These are phyloP conservation scores for Micromonas pusilla DNA, from an alignment of 139 green algal genomes.

Conservation along the genomic window DNA sequence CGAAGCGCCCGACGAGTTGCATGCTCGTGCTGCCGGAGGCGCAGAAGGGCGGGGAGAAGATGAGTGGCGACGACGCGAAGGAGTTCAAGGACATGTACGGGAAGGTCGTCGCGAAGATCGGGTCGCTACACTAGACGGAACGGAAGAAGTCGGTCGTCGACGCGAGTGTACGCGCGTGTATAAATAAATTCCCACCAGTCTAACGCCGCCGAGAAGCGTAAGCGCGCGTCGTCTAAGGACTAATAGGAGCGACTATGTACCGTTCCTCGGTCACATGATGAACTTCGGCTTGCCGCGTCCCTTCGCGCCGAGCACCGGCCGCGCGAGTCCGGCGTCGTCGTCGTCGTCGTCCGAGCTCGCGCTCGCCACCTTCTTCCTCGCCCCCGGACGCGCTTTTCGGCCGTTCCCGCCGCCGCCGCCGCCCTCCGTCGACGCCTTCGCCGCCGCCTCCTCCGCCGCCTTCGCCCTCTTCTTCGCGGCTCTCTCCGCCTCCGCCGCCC, in stretches of 20 bases:
- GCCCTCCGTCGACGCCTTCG: background rate
- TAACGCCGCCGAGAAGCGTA: too few species aligned
- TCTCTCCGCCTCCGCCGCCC: constrained; percentile 1
- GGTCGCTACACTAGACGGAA: constrained; percentile 5
- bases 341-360: background rate
- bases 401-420: background rate
- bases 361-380: background rate
- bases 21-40: constrained; percentile 80
- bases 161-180: background rate
- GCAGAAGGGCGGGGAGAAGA: constrained; percentile 34
- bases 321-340: background rate
- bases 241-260: background rate
- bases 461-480: background rate
- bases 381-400: background rate
- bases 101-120: constrained; percentile 44
- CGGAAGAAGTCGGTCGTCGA: background rate
- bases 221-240: background rate
- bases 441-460: background rate
- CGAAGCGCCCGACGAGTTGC: constrained; percentile 93
- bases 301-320: background rate
- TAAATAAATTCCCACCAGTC: too few species aligned
- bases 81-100: constrained; percentile 62
- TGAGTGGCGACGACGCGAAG: constrained; percentile 44
- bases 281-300: constrained; percentile 2
- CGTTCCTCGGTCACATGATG: constrained; percentile 1